Evolutionary conservation across 2,329 filamentous ascomycete species (phyloP), one percentile per base, ranked within the genome.

Genomic region (Elsinoe ampelina): DNA sequence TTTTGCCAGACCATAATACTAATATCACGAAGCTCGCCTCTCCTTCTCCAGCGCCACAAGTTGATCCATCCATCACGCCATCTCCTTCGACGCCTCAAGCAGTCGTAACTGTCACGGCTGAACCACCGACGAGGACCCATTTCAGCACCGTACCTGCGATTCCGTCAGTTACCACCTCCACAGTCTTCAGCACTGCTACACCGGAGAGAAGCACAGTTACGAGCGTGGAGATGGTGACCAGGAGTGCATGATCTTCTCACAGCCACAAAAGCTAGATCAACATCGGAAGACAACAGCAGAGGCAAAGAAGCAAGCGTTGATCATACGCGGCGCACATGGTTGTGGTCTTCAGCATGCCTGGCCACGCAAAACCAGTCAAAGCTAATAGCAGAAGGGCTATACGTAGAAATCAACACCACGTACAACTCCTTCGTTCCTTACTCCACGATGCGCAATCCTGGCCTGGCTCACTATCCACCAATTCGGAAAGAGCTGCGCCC

Each of bases 31-130:
- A 48, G 54, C 38, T 56, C 38, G 41, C 41, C 22, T 39, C 20
- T 34, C 43, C 54, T 11, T 19, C 35, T 7, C 19, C 45, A 50
- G n/a, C 20, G 12, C 12, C 45, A 20, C 45, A 34, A 12, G 45
- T 30, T 17, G 10, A 22, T 13, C 6, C 42, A 26, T 22, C 42
- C 3, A 38, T 39, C 34, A 52, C 48, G 34, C 13, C 48, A 5
- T 52, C 17, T 6, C 26, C 19, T 10, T 20, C 34, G 3, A 15
- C 32, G 8, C 12, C 39, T 1, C 48, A 35, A 7, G 26, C 30
- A 12, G 41, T 57, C 1, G 58, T 57, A 15, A 59, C 58, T 2
- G 59, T 61, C 12, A 61, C 59, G 4, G 54, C 52, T 8, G 54
- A 58, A 3, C 47, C 47, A n/a, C 59, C 59, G 4, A 61, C 59